Conservation (phyloP, 495 filamentous ascomycete species). For the Chaetomium tenue region DNA sequence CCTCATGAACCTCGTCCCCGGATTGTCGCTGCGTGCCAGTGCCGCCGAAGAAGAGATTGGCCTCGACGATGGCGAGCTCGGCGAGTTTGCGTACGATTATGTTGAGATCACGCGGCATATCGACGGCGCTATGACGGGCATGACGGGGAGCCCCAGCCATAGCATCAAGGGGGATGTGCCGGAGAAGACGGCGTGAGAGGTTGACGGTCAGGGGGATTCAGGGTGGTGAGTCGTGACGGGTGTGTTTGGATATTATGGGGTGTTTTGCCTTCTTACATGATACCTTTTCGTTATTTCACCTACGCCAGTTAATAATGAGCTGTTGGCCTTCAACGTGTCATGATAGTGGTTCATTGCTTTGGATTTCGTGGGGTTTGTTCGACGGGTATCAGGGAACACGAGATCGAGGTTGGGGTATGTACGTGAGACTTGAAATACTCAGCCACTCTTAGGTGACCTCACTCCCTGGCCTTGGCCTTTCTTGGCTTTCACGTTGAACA, state of each 20-base stretch:
- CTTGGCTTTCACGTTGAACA: too few relatives aligned
- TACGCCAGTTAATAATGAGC: too few relatives aligned
- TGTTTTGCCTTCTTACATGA: background rate
- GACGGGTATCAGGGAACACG: too few relatives aligned
- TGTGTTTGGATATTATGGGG: background rate
- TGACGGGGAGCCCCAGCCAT: constrained; percentile 26
- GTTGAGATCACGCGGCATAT: constrained; percentile 89
- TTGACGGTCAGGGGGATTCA: background rate
- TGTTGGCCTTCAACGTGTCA: too few relatives aligned
- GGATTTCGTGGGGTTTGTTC: too few relatives aligned
- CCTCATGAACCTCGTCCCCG: constrained; percentile 84
- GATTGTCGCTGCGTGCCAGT: constrained; percentile 73
- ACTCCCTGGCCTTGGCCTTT: too few relatives aligned
- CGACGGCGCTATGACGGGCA: constrained; percentile 23
- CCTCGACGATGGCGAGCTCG: constrained; percentile 93
- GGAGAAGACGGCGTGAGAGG: constrained; percentile 30
- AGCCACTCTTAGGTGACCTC: too few relatives aligned
- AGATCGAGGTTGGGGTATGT: too few relatives aligned
- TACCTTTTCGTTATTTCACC: background rate
- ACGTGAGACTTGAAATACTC: too few relatives aligned
- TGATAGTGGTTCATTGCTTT: too few relatives aligned
- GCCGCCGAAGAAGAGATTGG: constrained; percentile 89
- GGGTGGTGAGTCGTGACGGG: background rate
- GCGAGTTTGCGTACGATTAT: constrained; percentile 98
- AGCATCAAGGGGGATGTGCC: constrained; percentile 30